Percentiles rank a stretch among this genome's conserved stretches.
Evolutionary conservation across 306 rosid genomes (phyloP).

Genomic region (Echinosophora koreensis): DNA sequence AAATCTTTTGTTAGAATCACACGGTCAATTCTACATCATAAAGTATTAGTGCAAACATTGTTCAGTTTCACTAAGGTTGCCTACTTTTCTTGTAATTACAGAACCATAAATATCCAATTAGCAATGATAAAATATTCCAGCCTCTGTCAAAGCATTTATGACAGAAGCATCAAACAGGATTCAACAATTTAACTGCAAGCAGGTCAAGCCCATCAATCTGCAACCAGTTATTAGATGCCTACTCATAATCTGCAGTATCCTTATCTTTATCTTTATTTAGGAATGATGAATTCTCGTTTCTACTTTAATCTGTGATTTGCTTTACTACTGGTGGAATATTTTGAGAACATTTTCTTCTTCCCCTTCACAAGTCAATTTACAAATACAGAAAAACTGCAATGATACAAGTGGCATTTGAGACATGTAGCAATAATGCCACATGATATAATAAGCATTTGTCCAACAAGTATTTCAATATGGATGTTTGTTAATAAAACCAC

Average conservation of each 20-base stretch:
- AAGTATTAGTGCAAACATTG: conserved; percentile 23
- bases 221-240: neutral
- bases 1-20: conserved; percentile 35
- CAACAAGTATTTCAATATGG: neutral
- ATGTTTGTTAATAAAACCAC: neutral
- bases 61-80: conserved; percentile 29
- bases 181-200: neutral
- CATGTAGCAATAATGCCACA: neutral
- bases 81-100: neutral
- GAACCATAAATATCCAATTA: conserved; percentile 16
- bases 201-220: neutral
- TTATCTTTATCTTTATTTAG: neutral
- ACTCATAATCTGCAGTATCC: neutral
- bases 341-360: neutral
- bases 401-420: conserved; percentile 12
- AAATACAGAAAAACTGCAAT: neutral
- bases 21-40: conserved; percentile 26
- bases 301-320: conserved; percentile 12
- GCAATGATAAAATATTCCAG: conserved; percentile 18
- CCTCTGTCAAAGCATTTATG: neutral
- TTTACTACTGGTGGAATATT: conserved; percentile 7
- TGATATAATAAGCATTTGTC: neutral
- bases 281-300: neutral
- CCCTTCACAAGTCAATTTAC: neutral
- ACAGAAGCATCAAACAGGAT: neutral